Conservation (phyloP, 441 rosid genomes). For the Eutrema salsugineum region DNA sequence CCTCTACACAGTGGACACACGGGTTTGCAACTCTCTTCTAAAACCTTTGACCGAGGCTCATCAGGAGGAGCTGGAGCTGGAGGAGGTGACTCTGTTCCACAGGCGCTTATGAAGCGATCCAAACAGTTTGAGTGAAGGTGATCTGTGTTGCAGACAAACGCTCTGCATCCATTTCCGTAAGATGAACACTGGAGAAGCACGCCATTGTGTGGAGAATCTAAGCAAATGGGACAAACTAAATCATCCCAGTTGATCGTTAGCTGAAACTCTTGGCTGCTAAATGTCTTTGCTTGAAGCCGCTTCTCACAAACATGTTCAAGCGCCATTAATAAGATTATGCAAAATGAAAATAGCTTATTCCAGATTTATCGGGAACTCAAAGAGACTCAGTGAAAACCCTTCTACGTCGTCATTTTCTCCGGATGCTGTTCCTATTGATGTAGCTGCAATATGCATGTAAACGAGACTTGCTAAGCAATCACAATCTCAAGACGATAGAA, state of each 20-base stretch:
- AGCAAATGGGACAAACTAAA: conserved; percentile 87
- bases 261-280: conserved; percentile 46
- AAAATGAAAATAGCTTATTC: conserved; percentile 15
- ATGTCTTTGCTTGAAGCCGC: conserved; percentile 28
- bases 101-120: conserved; percentile 84
- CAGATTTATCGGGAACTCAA: neutral
- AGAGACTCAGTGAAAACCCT: neutral
- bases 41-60: conserved; percentile 29
- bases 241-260: conserved; percentile 65
- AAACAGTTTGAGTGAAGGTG: conserved; percentile 91
- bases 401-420: neutral
- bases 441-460: conserved; percentile 7
- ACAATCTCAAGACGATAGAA: neutral
- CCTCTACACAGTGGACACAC: conserved; percentile 95
- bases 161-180: conserved; percentile 74
- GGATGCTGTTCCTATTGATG: neutral
- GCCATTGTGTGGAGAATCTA: conserved; percentile 87
- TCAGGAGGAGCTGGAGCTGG: conserved; percentile 34
- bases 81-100: conserved; percentile 57
- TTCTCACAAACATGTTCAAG: conserved; percentile 37
- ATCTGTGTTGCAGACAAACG: conserved; percentile 84
- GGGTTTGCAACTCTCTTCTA: conserved; percentile 50
- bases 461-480: neutral
- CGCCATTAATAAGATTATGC: conserved; percentile 42
- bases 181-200: conserved; percentile 92